Base-by-base conservation (phyloP, 441 rosid species). In the Adansonia rubrostipa region DNA sequence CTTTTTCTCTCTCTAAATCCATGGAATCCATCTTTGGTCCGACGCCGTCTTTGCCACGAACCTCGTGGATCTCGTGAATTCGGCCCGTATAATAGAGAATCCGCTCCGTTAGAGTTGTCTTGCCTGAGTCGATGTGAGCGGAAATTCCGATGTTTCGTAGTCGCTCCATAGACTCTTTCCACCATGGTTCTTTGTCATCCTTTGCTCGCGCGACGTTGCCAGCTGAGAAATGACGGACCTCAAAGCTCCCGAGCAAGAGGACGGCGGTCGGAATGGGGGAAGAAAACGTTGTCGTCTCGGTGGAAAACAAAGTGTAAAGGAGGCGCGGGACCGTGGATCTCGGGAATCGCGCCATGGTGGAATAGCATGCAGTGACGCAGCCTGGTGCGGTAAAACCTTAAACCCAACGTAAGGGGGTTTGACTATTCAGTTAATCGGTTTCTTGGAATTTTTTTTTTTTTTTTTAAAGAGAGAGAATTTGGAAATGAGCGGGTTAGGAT, bases 21-120 rank as follows among this genome's bases (percentile, higher is more conserved):
- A 94, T 96, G 50, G 98, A 94, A 67, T 96, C 99, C 99, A 96
- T 94, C 86, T 93, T 96, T 3, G 99, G 98, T 2, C 99, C 99
- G 9, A 96, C 96, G 9, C 98, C 98, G 28, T 96, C 99, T 42
- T 89, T 91, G 20, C 99, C 99, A n/a, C 98, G 88, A 28, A 96
- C 99, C 86, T 94, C 99, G 66, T 96, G 99, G 81, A 96, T 96
- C 91, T 93, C 97, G 86, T 93, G 98, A 80, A 96, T 96, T 80
- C 89, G 88, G 44, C 98, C 98, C 1, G 98, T 96, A 83, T 96
- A 96, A 85, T 69, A 96, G 45, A 96, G 87, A 42, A 96, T 76
- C 67, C 98, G 88, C 85, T 96, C 99, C 7, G 99, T 96, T 9
- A 96, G 89, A 0, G 98, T 96, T 57, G 99, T 96, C 87, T 96